These are phyloP conservation scores for Tetrapisispora phaffii DNA, from an alignment of 805 yeast species.

Conservation along the genomic window DNA sequence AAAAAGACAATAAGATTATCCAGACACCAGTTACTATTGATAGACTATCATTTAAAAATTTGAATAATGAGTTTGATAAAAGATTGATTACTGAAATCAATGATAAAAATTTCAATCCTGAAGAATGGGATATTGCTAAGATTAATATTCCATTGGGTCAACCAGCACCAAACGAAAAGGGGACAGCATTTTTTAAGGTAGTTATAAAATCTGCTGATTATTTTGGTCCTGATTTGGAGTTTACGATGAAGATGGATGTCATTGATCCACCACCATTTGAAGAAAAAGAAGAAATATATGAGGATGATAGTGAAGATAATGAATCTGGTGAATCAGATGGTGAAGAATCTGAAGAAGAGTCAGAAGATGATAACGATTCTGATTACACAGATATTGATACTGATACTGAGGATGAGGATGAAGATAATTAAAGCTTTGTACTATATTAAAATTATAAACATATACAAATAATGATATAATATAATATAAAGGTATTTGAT, in stretches of 20 bases:
- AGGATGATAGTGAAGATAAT: constrained; percentile 55
- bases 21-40: constrained; percentile 44
- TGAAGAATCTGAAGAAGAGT: constrained; percentile 57
- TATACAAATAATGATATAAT: not conserved
- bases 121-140: constrained; percentile 47
- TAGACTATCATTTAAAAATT: constrained; percentile 22
- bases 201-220: constrained; percentile 63
- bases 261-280: constrained; percentile 39
- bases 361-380: constrained; percentile 37
- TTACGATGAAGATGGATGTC: constrained; percentile 64
- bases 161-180: constrained; percentile 69
- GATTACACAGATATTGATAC: constrained; percentile 31
- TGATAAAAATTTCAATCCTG: constrained; percentile 30
- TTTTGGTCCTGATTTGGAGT: constrained; percentile 72
- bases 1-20: constrained; percentile 69
- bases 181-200: constrained; percentile 59
- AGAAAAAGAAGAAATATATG: constrained; percentile 40
- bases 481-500: not conserved
- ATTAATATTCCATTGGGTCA: constrained; percentile 64
- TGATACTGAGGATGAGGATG: constrained; percentile 29
- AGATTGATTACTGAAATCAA: constrained; percentile 18
- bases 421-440: constrained; percentile 1
- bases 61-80: constrained; percentile 24
- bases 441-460: not conserved
- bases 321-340: constrained; percentile 40